Percentiles rank a stretch among this genome's conserved stretches.
These are phyloP conservation scores for Juncus inflexus DNA, from an alignment of 176 grass and related monocot genomes.

Conservation along the genomic window DNA sequence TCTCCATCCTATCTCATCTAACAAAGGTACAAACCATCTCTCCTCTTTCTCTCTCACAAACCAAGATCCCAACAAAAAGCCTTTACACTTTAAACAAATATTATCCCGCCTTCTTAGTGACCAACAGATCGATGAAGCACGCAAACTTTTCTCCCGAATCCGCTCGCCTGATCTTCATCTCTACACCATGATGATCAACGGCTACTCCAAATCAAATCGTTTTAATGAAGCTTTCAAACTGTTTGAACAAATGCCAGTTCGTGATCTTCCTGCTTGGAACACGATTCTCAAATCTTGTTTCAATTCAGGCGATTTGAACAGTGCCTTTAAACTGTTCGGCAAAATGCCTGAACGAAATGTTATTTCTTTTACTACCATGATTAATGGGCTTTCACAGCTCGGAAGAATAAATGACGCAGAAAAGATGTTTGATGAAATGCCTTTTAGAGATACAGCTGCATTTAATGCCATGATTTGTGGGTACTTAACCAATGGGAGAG, in stretches of 20 bases:
- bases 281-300: constrained; percentile 40
- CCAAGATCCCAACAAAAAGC: background rate
- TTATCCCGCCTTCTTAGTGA: constrained; percentile 25
- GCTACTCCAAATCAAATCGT: constrained; percentile 15
- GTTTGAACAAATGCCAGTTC: constrained; percentile 49
- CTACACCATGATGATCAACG: constrained; percentile 17
- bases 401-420: constrained; percentile 33
- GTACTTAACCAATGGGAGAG: constrained; percentile 28
- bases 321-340: constrained; percentile 46
- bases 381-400: constrained; percentile 33
- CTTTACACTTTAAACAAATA: constrained; percentile 20
- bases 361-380: constrained; percentile 51
- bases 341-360: constrained; percentile 49
- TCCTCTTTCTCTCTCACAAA: background rate
- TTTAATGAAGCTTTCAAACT: constrained; percentile 36
- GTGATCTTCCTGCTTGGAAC: constrained; percentile 52
- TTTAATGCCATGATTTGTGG: constrained; percentile 48
- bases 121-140: constrained; percentile 37
- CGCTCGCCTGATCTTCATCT: constrained; percentile 5
- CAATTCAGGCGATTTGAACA: constrained; percentile 29
- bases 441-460: constrained; percentile 40
- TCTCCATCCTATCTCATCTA: background rate
- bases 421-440: constrained; percentile 35
- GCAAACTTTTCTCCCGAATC: constrained; percentile 27
- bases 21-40: constrained; percentile 3